phyloP scores from a whole-genome alignment of 495 filamentous ascomycete genomes.

The Penicillium mononematosum region DNA sequence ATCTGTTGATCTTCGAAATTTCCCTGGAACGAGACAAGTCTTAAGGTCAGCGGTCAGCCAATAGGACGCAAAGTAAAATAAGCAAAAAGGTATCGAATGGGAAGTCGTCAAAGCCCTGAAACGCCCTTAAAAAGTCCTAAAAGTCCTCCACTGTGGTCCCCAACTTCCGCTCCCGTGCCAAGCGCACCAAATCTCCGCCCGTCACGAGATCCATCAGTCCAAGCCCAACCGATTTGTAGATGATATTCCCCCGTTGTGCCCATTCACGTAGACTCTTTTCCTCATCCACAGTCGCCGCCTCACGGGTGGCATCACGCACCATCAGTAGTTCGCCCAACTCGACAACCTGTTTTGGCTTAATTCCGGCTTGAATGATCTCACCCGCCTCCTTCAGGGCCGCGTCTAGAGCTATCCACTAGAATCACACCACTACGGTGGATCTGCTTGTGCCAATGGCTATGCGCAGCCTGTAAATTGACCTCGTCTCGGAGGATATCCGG shows the following conservation, averaged over 20 bases:
- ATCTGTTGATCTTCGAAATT: constrained; percentile 8
- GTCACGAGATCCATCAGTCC: constrained; percentile 58
- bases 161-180: constrained; percentile 70
- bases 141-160: constrained; percentile 68
- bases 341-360: constrained; percentile 70
- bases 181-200: constrained; percentile 68
- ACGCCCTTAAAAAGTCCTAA: constrained; percentile 16
- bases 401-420: constrained; percentile 78
- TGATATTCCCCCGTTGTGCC: constrained; percentile 77
- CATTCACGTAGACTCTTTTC: constrained; percentile 64
- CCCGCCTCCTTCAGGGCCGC: constrained; percentile 83
- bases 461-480: constrained; percentile 49
- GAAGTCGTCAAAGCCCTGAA: not conserved
- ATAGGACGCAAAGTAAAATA: constrained; percentile 1
- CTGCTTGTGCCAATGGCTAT: constrained; percentile 68
- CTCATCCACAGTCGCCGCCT: constrained; percentile 38
- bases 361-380: constrained; percentile 77
- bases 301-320: constrained; percentile 52
- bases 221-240: constrained; percentile 48
- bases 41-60: not conserved
- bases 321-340: constrained; percentile 86
- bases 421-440: constrained; percentile 70
- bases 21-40: not conserved
- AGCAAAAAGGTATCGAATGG: constrained; percentile 15
- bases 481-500: constrained; percentile 71